Percentiles rank a stretch among this genome's conserved stretches.
Evolutionary conservation across 2,329 filamentous ascomycete species (phyloP).

Genomic region (Diaporthe helianthi): DNA sequence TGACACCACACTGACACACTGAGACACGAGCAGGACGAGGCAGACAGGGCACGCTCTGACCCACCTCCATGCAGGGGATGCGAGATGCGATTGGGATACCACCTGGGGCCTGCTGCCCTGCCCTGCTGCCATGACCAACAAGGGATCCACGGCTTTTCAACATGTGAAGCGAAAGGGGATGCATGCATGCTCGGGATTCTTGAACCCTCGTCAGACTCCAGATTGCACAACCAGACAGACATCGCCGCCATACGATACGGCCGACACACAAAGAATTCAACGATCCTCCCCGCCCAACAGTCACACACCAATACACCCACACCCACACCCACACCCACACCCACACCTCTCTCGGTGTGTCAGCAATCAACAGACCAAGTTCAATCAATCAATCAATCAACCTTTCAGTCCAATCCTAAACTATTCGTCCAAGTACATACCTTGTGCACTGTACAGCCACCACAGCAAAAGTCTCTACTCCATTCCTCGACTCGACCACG

Average conservation of each 20-base stretch:
- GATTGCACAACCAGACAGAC: neutral
- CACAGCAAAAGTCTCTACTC: neutral
- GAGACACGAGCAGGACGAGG: constrained; percentile 13
- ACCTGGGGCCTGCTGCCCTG: neutral
- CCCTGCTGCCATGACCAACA: neutral
- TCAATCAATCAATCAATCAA: neutral
- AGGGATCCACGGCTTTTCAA: constrained; percentile 18
- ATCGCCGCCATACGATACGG: too few species aligned
- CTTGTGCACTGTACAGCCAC: neutral
- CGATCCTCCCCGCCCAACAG: neutral
- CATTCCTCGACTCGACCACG: constrained; percentile 6
- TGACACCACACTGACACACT: constrained; percentile 24
- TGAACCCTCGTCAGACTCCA: neutral
- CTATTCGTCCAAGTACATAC: neutral
- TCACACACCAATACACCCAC: neutral
- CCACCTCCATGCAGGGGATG: constrained; percentile 18
- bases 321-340: too few species aligned
- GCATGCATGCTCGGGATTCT: neutral
- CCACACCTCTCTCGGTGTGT: neutral
- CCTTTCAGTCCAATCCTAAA: neutral
- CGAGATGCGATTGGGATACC: constrained; percentile 24
- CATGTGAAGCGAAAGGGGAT: constrained; percentile 25
- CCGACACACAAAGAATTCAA: neutral
- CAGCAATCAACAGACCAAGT: neutral
- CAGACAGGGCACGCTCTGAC: constrained; percentile 16